These are phyloP conservation scores for Tulasnella sp. DNA, from an alignment of 768 basidiomycete genomes.

Conservation along the genomic window DNA sequence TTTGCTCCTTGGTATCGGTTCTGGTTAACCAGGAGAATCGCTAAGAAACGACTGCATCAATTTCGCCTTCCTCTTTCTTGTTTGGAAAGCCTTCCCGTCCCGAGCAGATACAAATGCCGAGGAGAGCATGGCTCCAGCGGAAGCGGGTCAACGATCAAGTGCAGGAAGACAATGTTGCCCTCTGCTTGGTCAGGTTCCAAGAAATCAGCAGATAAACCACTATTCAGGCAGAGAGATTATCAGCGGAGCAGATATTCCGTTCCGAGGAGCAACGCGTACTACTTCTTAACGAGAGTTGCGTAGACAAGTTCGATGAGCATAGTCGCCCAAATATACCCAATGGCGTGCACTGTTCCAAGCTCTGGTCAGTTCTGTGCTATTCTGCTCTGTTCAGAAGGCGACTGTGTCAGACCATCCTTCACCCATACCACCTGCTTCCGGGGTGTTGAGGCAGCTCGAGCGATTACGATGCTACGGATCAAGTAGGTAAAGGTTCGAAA, in stretches of 20 bases:
- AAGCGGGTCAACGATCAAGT: slow-evolving; percentile 31
- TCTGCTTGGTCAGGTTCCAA: slow-evolving; percentile 7
- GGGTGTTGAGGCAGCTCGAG: slow-evolving; percentile 34
- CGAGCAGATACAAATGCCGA: slow-evolving; percentile 24
- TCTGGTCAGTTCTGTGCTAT: background rate
- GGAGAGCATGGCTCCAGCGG: slow-evolving; percentile 36
- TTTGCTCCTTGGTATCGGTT: slow-evolving; percentile 54
- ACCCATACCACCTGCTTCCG: slow-evolving; percentile 49
- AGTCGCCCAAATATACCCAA: slow-evolving; percentile 36
- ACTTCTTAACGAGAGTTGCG: slow-evolving; percentile 31
- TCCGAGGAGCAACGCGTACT: background rate
- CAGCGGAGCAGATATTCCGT: background rate
- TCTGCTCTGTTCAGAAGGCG: slow-evolving; percentile 41
- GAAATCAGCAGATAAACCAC: slow-evolving; percentile 14
- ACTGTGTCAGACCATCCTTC: slow-evolving; percentile 50
- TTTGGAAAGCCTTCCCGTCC: background rate
- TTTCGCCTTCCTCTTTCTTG: background rate
- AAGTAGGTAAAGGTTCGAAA: too few species aligned
- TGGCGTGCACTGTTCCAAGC: slow-evolving; percentile 27
- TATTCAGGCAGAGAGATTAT: background rate
- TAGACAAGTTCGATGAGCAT: slow-evolving; percentile 34
- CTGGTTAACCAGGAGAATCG: slow-evolving; percentile 52
- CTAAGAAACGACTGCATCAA: background rate
- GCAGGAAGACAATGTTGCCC: slow-evolving; percentile 36
- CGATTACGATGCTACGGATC: background rate